Percentiles rank a stretch among this genome's conserved stretches.
These are phyloP conservation scores for Wallacemonas rigidus DNA, from an alignment of 208 protist genomes.

Conservation along the genomic window DNA sequence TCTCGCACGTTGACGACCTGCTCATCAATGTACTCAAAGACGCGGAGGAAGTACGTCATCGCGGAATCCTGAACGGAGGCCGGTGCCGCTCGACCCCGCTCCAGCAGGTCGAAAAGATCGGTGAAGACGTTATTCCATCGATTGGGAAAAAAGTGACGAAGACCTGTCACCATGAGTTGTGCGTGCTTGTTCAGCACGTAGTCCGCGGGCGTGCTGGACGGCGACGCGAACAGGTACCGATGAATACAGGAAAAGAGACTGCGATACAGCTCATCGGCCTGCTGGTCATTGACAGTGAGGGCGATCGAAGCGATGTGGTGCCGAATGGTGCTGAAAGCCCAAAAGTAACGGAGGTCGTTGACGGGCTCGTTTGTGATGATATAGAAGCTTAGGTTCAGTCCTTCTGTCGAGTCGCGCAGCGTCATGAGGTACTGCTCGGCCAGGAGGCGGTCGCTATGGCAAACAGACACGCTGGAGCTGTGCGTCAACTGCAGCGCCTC, in stretches of 20 bases:
- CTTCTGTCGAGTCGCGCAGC: conserved; percentile 57
- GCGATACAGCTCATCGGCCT: conserved; percentile 63
- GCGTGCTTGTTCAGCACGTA: conserved; percentile 86
- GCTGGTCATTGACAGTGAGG: conserved; percentile 27
- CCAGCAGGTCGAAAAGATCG: conserved; percentile 65
- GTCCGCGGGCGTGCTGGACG: conserved; percentile 30
- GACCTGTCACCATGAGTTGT: conserved; percentile 71
- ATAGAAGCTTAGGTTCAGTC: conserved; percentile 67
- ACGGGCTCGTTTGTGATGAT: conserved; percentile 72
- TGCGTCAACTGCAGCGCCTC: conserved; percentile 68
- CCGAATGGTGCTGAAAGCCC: conserved; percentile 85
- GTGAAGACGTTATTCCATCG: conserved; percentile 69
- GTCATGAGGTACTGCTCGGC: conserved; percentile 78
- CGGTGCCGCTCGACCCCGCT: conserved; percentile 22
- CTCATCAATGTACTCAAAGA: conserved; percentile 90
- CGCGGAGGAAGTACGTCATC: conserved; percentile 64
- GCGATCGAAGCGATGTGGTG: conserved; percentile 57
- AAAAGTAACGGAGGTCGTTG: conserved; percentile 65
- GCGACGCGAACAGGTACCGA: conserved; percentile 48
- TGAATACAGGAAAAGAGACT: conserved; percentile 74
- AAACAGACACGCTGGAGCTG: conserved; percentile 37
- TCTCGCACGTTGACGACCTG: conserved; percentile 70
- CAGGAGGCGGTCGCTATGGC: conserved; percentile 35
- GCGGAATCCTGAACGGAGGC: conserved; percentile 33
- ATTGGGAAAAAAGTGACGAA: conserved; percentile 69